phyloP scores from a whole-genome alignment of 1,139 yeast genomes.

The Torulaspora globosa region DNA sequence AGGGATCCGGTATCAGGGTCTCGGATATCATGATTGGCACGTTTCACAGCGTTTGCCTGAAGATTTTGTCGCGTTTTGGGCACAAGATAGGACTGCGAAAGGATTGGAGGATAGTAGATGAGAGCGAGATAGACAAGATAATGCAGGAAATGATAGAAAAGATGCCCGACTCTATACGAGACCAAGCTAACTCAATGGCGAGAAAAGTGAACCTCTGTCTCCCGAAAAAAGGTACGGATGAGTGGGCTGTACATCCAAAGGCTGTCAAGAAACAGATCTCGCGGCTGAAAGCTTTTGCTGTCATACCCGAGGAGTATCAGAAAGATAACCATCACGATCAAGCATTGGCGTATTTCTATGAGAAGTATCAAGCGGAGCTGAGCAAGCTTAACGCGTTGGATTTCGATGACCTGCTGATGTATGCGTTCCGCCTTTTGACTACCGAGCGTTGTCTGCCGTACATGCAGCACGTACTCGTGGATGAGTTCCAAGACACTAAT shows the following conservation, averaged over 20 bases:
- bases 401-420: conserved; percentile 76
- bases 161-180: conserved; percentile 37
- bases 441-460: conserved; percentile 45
- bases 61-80: conserved; percentile 58
- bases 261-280: conserved; percentile 48
- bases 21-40: conserved; percentile 67
- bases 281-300: conserved; percentile 48
- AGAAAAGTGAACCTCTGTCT: conserved; percentile 32
- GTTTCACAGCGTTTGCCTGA: conserved; percentile 74
- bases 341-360: conserved; percentile 43
- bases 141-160: conserved; percentile 44
- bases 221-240: conserved; percentile 27
- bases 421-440: conserved; percentile 49
- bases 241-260: conserved; percentile 36
- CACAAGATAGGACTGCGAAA: conserved; percentile 44
- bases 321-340: conserved; percentile 31
- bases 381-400: conserved; percentile 48
- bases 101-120: conserved; percentile 60
- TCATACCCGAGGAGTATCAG: conserved; percentile 41
- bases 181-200: conserved; percentile 29
- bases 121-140: conserved; percentile 54
- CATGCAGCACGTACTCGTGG: conserved; percentile 73
- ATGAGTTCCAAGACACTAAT: conserved; percentile 93
- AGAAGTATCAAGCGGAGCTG: conserved; percentile 51
- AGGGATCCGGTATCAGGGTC: conserved; percentile 39